Base-by-base conservation (phyloP, 1,284 basidiomycete species). In the Papiliotrema flavescens region DNA sequence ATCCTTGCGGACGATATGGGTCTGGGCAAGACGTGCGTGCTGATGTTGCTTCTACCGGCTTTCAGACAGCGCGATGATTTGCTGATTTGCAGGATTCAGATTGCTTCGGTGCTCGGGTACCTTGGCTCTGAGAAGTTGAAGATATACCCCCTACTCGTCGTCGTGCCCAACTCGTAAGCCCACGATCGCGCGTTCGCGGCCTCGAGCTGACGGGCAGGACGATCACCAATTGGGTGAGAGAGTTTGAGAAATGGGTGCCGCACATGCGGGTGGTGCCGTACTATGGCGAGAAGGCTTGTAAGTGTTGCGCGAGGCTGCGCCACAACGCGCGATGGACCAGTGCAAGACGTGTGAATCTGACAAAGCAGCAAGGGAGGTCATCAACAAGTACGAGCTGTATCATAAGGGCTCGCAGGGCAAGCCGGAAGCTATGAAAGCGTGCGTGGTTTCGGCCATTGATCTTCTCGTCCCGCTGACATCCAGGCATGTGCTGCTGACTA, bases 1-100 rank as follows among this genome's bases (percentile, higher is more conserved):
- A 98, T 97, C 62, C 82, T 98, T n/a, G 93, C 94, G 2, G 95
- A 98, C 69, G 95, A 98, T 76, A 98, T 98, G 95, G 93, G 91
- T 51, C 76, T 94, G 63, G 77, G 73, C n/a, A 77, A 78, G 57
- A 77, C 76, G 64, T 77, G 9, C 55, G 69, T 59, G 9, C 6
- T 14, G 35, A n/a, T 19, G 17, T 23, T 26, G 24, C 5, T 32
- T 32, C 28, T 32, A 11, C 28, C 11, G 28, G 28, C 11, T 32
- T 5, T 5, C 5, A 32, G 11, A 11, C 6, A 4, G 41, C 39
- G 14, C 20, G 34, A 1, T 15, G 22, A 34, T 23, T n/a, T 52
- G 51, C 52, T 61, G 51, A 60, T 15, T 6, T 11, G 47, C 43
- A 97, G 94, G 0, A 89, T 98, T 2, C 92, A 97, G 74, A 87